Base-by-base conservation (phyloP, 2,329 filamentous ascomycete species). In the Venturia asperata region DNA sequence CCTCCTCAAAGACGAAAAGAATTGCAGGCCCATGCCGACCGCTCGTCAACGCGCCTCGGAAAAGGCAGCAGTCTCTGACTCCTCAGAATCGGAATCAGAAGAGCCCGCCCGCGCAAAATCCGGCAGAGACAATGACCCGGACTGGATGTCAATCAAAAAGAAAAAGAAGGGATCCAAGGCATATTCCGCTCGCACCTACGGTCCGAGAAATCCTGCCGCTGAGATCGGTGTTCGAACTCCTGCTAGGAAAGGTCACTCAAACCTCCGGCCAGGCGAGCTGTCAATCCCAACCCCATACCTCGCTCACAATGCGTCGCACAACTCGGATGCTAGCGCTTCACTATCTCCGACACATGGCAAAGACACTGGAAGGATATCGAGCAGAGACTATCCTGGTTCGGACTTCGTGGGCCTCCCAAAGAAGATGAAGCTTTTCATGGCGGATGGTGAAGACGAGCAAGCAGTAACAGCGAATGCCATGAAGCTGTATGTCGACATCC, bases 201-300 rank as follows among this genome's bases (percentile, higher is more conserved):
- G n/a, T 27, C n/a, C 21, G 17, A 61, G 34, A 39, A n/a, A 39
- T 43, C 34, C 60, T 24, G 37, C 60, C n/a, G 60, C 60, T 43
- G 60, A 62, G n/a, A 62, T 47, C 7, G 60, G 43, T 42, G 60
- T 58, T n/a, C 52, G 52, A 15, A 58, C 52, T 19, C 52, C 52
- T 34, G 27, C 52, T n/a, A 34, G 21, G 19, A 58, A 58, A 15
- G 19, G 6, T 10, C 52, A 58, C 47, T 24, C n/a, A n/a, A 58
- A 45, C 27, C 60, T 61, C 17, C 60, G 42, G 6, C 60, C 43
- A 11, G 62, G 62, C 41, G 43, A 63, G 21, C 11, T 63, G 45
- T 47, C 62, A 24, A 63, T 63, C 3, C 62, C 62, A 52, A 49
- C 62, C 11, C 62, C 62, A n/a, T 63, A 62, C 27, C 39, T 62